A percentile compares a stretch with the other conserved stretches of the same genome.
These are phyloP conservation scores for Neophaeococcomyces aloes DNA, from an alignment of 2,329 filamentous ascomycete species.

Conservation along the genomic window DNA sequence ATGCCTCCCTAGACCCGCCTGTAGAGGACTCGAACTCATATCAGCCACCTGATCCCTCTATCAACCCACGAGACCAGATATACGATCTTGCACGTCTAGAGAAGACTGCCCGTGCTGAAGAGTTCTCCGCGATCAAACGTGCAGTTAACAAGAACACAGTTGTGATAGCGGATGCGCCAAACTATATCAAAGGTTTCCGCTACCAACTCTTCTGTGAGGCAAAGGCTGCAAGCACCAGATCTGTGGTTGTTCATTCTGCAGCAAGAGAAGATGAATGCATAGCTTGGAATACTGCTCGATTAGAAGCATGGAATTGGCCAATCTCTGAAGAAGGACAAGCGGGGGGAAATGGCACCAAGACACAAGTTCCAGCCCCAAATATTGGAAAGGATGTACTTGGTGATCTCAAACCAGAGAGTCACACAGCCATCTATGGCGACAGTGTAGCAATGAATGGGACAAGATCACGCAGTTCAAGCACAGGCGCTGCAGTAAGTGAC, in stretches of 20 bases:
- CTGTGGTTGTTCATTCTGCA: conserved; percentile 44
- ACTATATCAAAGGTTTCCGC: conserved; percentile 59
- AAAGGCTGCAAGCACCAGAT: conserved; percentile 51
- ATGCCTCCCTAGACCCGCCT: conserved; percentile 33
- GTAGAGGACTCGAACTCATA: conserved; percentile 38
- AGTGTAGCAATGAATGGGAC: conserved; percentile 4
- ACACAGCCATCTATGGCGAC: conserved; percentile 23
- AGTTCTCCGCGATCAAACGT: conserved; percentile 52
- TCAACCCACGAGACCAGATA: conserved; percentile 22
- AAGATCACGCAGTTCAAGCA: conserved; percentile 13
- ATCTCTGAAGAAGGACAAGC: neutral
- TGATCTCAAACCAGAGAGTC: conserved; percentile 20
- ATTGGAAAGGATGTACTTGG: conserved; percentile 17
- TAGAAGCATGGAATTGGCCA: conserved; percentile 12
- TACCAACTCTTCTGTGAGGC: conserved; percentile 60
- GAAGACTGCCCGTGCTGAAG: conserved; percentile 53
- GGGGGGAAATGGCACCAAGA: neutral
- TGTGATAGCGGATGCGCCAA: conserved; percentile 54
- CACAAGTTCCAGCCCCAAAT: conserved; percentile 2
- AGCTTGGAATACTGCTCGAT: conserved; percentile 19
- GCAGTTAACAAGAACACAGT: conserved; percentile 47
- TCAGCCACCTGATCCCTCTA: conserved; percentile 34
- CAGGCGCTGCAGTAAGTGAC: conserved; percentile 9
- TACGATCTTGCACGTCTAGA: conserved; percentile 30
- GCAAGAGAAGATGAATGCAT: conserved; percentile 20